Evolutionary conservation across 2,329 filamentous ascomycete species (phyloP), one percentile per base, ranked within the genome.

Genomic region (Colletotrichum coccodes): DNA sequence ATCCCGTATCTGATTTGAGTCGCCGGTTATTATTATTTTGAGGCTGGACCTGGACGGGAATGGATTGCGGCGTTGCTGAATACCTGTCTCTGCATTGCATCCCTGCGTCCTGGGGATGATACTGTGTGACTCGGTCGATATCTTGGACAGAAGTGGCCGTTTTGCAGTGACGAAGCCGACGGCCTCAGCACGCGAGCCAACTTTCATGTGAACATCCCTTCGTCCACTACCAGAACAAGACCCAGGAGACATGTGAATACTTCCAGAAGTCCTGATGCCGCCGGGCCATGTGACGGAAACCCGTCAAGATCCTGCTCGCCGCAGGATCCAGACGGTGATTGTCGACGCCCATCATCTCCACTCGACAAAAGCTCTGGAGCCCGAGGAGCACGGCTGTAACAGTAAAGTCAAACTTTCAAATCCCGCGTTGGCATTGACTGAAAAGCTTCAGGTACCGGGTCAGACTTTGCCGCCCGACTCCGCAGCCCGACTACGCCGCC

Each of bases 351-450:
- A 18, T 12, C n/a, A 30, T 34, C 62, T 32, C 62, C 56, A 66
- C 64, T 26, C 28, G 26, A 44, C 40, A 58, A n/a, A n/a, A 21
- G 54, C 38, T 23, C 28, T 46, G 4, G 54, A 32, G 38, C 54
- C 54, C 38, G 38, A 44, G 36, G 40, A 42, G 38, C 36, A 26
- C 40, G 18, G 7, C 26, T 38, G 38, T 26, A 14, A 21, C 42
- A 21, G 2, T 46, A 21, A 21, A 9, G 18, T 21, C 38, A 49
- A 23, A 34, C 46, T 42, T 58, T 68, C 64, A 68, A 64, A 68
- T 53, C 60, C 64, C 64, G 60, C 28, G 32, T 23, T 44, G 49
- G 16, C 34, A 40, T 3, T 12, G 8, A 9, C 9, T n/a, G 36
- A 36, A 14, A 34, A 32, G 34, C 16, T 56, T 30, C 60, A 38